Percentiles rank a stretch among this genome's conserved stretches.
phyloP scores from a whole-genome alignment of 805 yeast genomes.

The Metschnikowia gelsemii region DNA sequence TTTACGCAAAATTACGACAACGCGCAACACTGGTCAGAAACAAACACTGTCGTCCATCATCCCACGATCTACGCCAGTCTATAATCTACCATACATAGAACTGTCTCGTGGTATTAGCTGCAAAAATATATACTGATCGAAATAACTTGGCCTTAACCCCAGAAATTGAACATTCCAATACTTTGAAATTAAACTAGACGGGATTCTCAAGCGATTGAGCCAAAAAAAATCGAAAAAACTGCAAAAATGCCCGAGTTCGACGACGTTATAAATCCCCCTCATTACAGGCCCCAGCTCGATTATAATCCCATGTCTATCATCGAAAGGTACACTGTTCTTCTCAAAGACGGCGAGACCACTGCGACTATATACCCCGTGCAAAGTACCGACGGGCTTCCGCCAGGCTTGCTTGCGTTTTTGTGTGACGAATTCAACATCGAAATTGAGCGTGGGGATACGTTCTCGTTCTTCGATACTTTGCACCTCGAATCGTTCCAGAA shows the following conservation, averaged over 20 bases:
- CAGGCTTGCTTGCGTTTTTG: slow-evolving; percentile 72
- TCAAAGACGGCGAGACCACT: slow-evolving; percentile 86
- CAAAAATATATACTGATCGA: slow-evolving; percentile 9
- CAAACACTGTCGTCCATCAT: slow-evolving; percentile 3
- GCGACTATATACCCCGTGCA: slow-evolving; percentile 90
- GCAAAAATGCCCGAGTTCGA: slow-evolving; percentile 48
- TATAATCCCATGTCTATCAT: slow-evolving; percentile 38
- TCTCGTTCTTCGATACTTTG: slow-evolving; percentile 79
- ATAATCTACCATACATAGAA: slow-evolving; percentile 26
- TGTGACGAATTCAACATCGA: slow-evolving; percentile 95
- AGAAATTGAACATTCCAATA: not conserved
- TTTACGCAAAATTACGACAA: no score
- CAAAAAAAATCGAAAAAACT: not conserved
- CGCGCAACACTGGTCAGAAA: no score
- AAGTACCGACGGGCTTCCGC: slow-evolving; percentile 66
- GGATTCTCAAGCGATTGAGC: not conserved
- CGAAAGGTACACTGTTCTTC: slow-evolving; percentile 70
- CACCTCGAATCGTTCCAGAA: slow-evolving; percentile 73
- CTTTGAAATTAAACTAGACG: not conserved
- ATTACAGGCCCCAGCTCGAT: slow-evolving; percentile 44
- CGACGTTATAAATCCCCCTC: slow-evolving; percentile 48
- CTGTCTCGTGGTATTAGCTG: slow-evolving; percentile 13
- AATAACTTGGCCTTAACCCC: not conserved
- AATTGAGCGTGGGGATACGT: slow-evolving; percentile 82
- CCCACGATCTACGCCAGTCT: slow-evolving; percentile 29